Evolutionary conservation across 805 yeast species (phyloP).

Genomic region (Yarrowia deformans): DNA sequence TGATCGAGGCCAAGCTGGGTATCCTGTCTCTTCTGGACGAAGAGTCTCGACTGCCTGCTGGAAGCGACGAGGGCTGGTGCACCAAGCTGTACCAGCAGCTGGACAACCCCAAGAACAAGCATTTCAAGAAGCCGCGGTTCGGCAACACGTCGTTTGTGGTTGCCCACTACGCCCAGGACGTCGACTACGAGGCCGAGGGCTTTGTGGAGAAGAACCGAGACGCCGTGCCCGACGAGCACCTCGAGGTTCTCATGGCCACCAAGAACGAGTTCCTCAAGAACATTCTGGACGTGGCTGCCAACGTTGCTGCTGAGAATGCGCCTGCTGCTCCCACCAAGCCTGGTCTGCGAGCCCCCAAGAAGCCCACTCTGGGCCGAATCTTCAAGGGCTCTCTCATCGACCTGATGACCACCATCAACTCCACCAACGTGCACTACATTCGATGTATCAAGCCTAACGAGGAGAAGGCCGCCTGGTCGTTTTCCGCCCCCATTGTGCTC

Average conservation of each 20-base stretch:
- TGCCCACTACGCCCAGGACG: slow-evolving; percentile 94
- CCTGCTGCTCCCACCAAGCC: slow-evolving; percentile 51
- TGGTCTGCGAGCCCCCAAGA: slow-evolving; percentile 59
- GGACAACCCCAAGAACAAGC: slow-evolving; percentile 75
- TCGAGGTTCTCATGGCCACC: slow-evolving; percentile 79
- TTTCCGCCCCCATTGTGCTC: slow-evolving; percentile 92
- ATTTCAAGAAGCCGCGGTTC: slow-evolving; percentile 88
- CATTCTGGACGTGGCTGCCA: slow-evolving; percentile 67
- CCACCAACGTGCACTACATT: slow-evolving; percentile 95
- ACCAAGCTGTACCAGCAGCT: slow-evolving; percentile 87
- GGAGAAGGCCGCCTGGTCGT: slow-evolving; percentile 92
- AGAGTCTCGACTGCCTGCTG: slow-evolving; percentile 93
- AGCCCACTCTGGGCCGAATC: slow-evolving; percentile 94
- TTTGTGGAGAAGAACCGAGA: slow-evolving; percentile 97
- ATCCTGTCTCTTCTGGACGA: slow-evolving; percentile 88
- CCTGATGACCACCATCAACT: slow-evolving; percentile 88
- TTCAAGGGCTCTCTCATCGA: slow-evolving; percentile 92
- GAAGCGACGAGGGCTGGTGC: slow-evolving; percentile 90
- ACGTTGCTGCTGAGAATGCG: slow-evolving; percentile 58
- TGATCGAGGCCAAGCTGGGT: slow-evolving; percentile 90
- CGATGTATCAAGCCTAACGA: slow-evolving; percentile 98
- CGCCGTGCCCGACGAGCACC: slow-evolving; percentile 94
- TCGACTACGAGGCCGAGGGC: slow-evolving; percentile 88
- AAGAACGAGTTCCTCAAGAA: slow-evolving; percentile 69
- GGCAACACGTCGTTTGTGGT: slow-evolving; percentile 91